These are phyloP conservation scores for Pseudovirgaria hyperparasitica DNA, from an alignment of 2,329 filamentous ascomycete species.

Conservation along the genomic window DNA sequence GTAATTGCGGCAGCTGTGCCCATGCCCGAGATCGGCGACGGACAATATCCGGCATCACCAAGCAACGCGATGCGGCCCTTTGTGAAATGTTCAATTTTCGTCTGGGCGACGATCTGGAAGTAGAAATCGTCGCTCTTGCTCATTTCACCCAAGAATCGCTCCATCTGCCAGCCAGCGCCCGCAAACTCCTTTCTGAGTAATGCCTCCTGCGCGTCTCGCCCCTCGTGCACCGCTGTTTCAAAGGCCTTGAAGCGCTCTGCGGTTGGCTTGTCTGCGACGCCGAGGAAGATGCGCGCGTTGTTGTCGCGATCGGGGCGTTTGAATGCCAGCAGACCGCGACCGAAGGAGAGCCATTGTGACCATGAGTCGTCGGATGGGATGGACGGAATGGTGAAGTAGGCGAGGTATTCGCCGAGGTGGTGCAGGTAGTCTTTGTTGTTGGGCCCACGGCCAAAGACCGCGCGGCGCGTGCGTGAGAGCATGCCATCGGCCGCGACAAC, in stretches of 20 bases:
- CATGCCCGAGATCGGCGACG: slow-evolving; percentile 18
- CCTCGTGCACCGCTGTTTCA: not conserved
- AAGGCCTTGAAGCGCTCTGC: slow-evolving; percentile 1
- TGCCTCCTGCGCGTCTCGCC: slow-evolving; percentile 9
- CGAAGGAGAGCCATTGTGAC: slow-evolving; percentile 15
- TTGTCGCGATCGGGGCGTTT: slow-evolving; percentile 11
- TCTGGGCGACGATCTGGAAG: slow-evolving; percentile 27
- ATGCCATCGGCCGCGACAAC: slow-evolving; percentile 20
- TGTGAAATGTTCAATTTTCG: slow-evolving; percentile 21
- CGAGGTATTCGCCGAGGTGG: slow-evolving; percentile 16
- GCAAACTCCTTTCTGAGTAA: slow-evolving; percentile 16
- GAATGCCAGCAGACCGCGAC: slow-evolving; percentile 12
- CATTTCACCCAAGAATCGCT: slow-evolving; percentile 27
- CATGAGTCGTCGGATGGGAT: slow-evolving; percentile 10
- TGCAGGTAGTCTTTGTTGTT: slow-evolving; percentile 11
- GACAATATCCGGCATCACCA: slow-evolving; percentile 28
- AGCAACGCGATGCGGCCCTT: slow-evolving; percentile 22
- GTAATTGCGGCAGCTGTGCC: slow-evolving; percentile 22
- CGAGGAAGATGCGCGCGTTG: slow-evolving; percentile 8
- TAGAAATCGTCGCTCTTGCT: slow-evolving; percentile 30
- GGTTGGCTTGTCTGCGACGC: no score
- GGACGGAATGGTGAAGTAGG: slow-evolving; percentile 18
- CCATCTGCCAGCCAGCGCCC: slow-evolving; percentile 25
- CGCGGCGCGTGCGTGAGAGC: slow-evolving; percentile 14
- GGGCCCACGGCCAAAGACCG: slow-evolving; percentile 14